phyloP scores from a whole-genome alignment of 257 asterid species.

The Forsythia suspensa region DNA sequence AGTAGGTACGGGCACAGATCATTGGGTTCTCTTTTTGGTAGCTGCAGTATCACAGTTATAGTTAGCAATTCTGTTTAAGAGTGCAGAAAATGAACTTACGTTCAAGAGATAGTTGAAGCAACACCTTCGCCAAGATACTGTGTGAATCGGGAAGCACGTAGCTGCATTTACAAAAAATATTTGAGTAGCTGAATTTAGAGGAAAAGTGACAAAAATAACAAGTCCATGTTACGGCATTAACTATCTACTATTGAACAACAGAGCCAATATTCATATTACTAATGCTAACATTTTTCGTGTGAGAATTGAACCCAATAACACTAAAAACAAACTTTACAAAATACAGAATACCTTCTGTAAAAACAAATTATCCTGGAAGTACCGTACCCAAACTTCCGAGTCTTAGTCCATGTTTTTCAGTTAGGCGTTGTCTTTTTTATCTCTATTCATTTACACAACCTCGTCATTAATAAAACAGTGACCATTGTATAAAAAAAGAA shows the following conservation, averaged over 20 bases:
- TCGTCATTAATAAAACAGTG: too few species aligned
- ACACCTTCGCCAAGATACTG: constrained; percentile 30
- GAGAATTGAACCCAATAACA: too few species aligned
- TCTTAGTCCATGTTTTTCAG: too few species aligned
- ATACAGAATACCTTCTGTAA: too few species aligned
- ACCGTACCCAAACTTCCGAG: too few species aligned
- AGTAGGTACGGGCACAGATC: constrained; percentile 33
- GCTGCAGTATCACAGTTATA: constrained; percentile 22
- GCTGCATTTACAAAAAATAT: constrained; percentile 20
- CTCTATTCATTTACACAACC: too few species aligned
- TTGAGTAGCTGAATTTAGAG: not conserved
- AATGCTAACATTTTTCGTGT: not conserved
- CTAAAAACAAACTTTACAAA: not conserved
- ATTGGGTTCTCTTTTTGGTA: constrained; percentile 22
- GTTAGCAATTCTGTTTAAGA: not conserved
- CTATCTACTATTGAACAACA: not conserved
- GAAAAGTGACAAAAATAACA: not conserved
- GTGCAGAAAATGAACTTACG: not conserved
- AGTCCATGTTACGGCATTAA: too few species aligned
- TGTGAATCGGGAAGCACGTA: constrained; percentile 33
- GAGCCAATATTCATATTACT: not conserved
- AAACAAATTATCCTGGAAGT: too few species aligned
- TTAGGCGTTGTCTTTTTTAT: too few species aligned
- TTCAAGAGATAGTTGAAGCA: not conserved
- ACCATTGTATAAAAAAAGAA: not conserved